These are phyloP conservation scores for Colletotrichum liriopes DNA, from an alignment of 2,329 filamentous ascomycete genomes.

Conservation along the genomic window DNA sequence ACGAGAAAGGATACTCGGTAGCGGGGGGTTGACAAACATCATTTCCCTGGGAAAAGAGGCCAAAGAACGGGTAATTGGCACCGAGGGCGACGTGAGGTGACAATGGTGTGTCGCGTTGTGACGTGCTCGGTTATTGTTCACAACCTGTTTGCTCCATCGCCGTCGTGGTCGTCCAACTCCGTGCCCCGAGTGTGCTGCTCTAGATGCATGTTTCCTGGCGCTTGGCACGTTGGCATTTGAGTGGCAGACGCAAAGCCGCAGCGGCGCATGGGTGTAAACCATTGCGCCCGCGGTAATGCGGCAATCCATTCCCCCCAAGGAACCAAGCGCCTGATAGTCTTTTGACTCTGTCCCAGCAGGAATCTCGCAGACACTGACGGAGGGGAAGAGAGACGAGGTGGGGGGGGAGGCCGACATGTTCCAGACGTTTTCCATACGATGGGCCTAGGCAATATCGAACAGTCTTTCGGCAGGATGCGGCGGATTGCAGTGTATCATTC, in stretches of 20 bases:
- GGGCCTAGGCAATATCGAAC: constrained; percentile 28
- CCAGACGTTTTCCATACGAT: constrained; percentile 39
- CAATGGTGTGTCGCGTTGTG: neutral
- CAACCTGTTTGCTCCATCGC: constrained; percentile 18
- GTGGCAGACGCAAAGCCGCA: constrained; percentile 16
- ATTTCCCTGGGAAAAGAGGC: constrained; percentile 33
- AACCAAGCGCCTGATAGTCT: constrained; percentile 1
- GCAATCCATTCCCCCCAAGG: constrained; percentile 7
- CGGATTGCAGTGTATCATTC: constrained; percentile 32
- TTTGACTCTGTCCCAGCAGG: neutral
- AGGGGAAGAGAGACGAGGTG: constrained; percentile 4
- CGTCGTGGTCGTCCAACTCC: constrained; percentile 11
- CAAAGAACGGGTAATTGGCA: neutral
- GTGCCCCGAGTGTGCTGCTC: constrained; percentile 12
- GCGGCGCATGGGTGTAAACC: neutral
- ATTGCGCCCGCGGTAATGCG: constrained; percentile 3
- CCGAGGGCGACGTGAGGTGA: neutral
- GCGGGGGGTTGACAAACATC: constrained; percentile 36
- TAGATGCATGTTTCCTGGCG: neutral
- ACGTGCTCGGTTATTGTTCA: constrained; percentile 6
- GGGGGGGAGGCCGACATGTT: constrained; percentile 27
- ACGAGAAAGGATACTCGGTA: constrained; percentile 35
- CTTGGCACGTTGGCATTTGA: constrained; percentile 24
- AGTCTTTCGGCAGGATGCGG: constrained; percentile 28
- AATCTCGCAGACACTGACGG: constrained; percentile 8